Evolutionary conservation across 345 rosid genomes (phyloP).

Genomic region (Populus pruinosa): DNA sequence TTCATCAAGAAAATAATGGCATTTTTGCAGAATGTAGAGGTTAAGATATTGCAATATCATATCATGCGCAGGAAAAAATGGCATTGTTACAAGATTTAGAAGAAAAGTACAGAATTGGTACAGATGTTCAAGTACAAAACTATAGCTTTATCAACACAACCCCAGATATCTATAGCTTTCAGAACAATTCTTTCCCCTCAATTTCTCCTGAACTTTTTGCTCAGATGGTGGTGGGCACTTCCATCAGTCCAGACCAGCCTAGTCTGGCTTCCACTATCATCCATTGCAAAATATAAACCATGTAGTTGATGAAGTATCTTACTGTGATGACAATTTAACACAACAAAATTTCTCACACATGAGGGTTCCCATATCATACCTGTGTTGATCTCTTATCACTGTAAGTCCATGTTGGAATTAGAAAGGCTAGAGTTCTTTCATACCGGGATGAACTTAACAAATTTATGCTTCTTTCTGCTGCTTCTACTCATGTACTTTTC

Average conservation of each 20-base stretch:
- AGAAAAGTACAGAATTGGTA: neutral
- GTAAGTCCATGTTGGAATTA: slow-evolving; percentile 54
- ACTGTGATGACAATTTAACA: neutral
- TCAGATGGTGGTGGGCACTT: slow-evolving; percentile 24
- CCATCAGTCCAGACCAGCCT: slow-evolving; percentile 73
- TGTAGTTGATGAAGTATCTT: slow-evolving; percentile 26
- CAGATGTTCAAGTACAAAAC: slow-evolving; percentile 7
- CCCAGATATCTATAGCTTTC: neutral
- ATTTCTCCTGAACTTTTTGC: slow-evolving; percentile 28
- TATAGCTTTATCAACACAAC: neutral
- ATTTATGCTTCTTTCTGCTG: slow-evolving; percentile 50
- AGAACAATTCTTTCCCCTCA: neutral
- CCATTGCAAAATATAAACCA: slow-evolving; percentile 55
- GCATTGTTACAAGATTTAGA: neutral
- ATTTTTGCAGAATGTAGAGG: neutral
- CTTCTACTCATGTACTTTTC: slow-evolving; percentile 45
- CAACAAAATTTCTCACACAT: neutral
- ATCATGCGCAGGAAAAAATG: neutral
- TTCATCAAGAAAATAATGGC: neutral
- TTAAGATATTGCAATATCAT: neutral
- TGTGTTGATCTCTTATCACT: slow-evolving; percentile 71
- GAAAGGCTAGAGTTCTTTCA: slow-evolving; percentile 36
- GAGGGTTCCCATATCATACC: slow-evolving; percentile 31
- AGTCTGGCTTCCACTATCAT: slow-evolving; percentile 60
- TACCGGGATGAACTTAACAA: slow-evolving; percentile 35